Conservation (phyloP, 1,284 basidiomycete genomes). For the Tilletia setariae region DNA sequence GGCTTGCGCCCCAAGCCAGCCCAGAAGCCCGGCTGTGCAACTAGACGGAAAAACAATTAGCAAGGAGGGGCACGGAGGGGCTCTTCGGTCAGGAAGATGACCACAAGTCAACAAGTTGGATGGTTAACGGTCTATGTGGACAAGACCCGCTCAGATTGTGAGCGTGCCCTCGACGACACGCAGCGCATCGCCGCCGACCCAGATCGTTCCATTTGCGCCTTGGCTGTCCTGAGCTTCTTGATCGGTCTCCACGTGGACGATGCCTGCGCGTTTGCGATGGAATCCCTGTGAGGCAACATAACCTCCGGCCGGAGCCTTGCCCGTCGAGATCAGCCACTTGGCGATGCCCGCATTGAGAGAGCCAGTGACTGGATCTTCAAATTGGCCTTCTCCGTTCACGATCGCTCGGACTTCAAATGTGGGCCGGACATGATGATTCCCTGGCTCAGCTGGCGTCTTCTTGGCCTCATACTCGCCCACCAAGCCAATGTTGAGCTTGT, state of each 20-base stretch:
- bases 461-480: conserved; percentile 32
- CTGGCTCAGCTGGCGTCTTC: neutral
- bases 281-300: conserved; percentile 36
- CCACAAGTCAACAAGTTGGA: too few species aligned
- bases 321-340: conserved; percentile 31
- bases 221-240: neutral
- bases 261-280: conserved; percentile 30
- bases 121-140: too few species aligned
- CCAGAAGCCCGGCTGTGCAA: too few species aligned
- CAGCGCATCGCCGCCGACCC: conserved; percentile 36
- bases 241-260: conserved; percentile 29
- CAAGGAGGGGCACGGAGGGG: too few species aligned
- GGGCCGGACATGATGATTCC: conserved; percentile 16
- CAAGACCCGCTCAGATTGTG: neutral
- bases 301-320: conserved; percentile 22
- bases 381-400: conserved; percentile 17
- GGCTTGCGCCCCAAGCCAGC: too few species aligned
- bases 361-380: conserved; percentile 42
- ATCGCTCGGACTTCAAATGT: conserved; percentile 37
- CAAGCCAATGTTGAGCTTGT: conserved; percentile 32
- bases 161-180: conserved; percentile 30
- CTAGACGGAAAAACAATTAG: too few species aligned
- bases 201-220: conserved; percentile 22
- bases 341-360: conserved; percentile 43
- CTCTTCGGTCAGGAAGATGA: too few species aligned